Percentiles rank a stretch among this genome's conserved stretches.
phyloP scores from a whole-genome alignment of 192 early-diverging fungal genomes.

The Coemansia reversa region DNA sequence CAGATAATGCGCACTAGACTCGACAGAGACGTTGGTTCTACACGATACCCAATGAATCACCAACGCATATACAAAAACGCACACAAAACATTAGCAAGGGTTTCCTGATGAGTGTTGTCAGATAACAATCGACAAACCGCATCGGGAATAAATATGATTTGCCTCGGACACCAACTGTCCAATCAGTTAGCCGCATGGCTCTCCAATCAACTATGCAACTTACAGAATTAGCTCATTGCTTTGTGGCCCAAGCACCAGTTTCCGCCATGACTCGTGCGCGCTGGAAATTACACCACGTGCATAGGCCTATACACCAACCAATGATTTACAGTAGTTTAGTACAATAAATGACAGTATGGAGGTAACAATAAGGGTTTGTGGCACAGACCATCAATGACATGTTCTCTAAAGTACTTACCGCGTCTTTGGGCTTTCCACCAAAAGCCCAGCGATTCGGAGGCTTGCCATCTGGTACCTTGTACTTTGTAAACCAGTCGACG shows the following conservation, averaged over 20 bases:
- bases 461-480: constrained; percentile 99
- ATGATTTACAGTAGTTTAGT: neutral
- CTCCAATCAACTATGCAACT: constrained; percentile 5
- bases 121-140: no score
- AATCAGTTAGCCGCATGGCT: no score
- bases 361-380: no score
- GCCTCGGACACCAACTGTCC: no score
- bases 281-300: constrained; percentile 82
- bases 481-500: constrained; percentile 99
- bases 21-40: constrained; percentile 37
- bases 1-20: constrained; percentile 27
- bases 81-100: neutral
- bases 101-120: neutral
- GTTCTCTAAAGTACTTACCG: neutral
- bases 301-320: constrained; percentile 59
- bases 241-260: constrained; percentile 59
- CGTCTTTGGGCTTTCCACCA: constrained; percentile 69
- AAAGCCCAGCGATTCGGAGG: constrained; percentile 99
- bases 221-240: constrained; percentile 28
- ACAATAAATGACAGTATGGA: no score
- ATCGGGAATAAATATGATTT: no score
- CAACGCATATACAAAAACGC: neutral
- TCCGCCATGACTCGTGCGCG: constrained; percentile 91
- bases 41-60: constrained; percentile 6
- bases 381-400: no score